Conservation (phyloP, 2,329 filamentous ascomycete genomes). For the Trichoderma sp. region DNA sequence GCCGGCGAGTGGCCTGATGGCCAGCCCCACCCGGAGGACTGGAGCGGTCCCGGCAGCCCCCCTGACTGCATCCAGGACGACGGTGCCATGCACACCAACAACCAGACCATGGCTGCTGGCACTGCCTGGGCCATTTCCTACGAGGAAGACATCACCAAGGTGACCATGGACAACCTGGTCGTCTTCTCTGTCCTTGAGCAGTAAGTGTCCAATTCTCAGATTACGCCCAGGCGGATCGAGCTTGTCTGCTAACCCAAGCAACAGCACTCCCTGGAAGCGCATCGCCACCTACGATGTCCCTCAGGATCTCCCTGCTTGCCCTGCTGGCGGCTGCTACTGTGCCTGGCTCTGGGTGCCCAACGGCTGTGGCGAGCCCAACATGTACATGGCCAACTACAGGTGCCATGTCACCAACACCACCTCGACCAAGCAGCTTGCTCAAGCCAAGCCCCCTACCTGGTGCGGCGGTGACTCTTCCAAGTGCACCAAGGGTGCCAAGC, state of each 20-base stretch:
- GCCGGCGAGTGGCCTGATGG: conserved; percentile 50
- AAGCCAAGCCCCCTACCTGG: conserved; percentile 44
- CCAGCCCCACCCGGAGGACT: conserved; percentile 46
- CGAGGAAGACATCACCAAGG: conserved; percentile 44
- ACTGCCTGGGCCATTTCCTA: conserved; percentile 53
- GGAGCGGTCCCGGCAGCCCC: conserved; percentile 39
- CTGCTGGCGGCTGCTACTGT: conserved; percentile 34
- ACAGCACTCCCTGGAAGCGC: conserved; percentile 33
- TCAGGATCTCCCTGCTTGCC: conserved; percentile 33
- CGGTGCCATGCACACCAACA: conserved; percentile 49
- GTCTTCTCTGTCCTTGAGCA: conserved; percentile 49
- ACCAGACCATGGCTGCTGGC: conserved; percentile 45
- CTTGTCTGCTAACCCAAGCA: too few species aligned
- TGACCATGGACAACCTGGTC: conserved; percentile 51
- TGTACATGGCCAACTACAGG: conserved; percentile 51
- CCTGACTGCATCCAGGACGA: conserved; percentile 41
- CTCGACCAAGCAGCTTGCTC: conserved; percentile 42
- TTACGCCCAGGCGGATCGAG: neutral
- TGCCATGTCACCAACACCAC: conserved; percentile 49
- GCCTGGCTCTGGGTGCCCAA: conserved; percentile 36
- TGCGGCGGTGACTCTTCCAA: conserved; percentile 44
- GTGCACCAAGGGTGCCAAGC: conserved; percentile 51
- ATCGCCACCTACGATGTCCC: conserved; percentile 33
- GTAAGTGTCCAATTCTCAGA: conserved; percentile 34
- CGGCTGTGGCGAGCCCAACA: conserved; percentile 35